Evolutionary conservation across 345 rosid species (phyloP), one percentile per base, ranked within the genome.

Genomic region (Punica granatum): DNA sequence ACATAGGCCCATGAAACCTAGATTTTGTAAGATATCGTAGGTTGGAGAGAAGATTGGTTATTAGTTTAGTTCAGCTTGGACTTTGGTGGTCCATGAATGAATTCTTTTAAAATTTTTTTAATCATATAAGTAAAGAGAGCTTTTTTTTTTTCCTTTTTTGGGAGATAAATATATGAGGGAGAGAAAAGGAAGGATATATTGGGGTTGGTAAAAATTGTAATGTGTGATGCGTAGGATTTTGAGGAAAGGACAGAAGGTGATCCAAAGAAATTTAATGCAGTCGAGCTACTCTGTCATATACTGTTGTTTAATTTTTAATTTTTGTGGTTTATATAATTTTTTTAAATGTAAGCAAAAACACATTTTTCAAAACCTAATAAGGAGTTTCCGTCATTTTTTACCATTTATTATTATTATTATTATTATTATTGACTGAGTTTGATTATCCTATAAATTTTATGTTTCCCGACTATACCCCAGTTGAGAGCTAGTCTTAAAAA

Each of bases 211-310:
- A 49, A n/a, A 49, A 49, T 2, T 13, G 1, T 44, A 16, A 44
- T 44, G 49, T 2, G 18, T 4, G 19, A 18, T 13, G 18, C 19
- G 15, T 44, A 3, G 9, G 4, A 21, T 39, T 16, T 64, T 49
- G n/a, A 64, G 21, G 67, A n/a, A 51, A 25, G 32, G 68, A 65
- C 68, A 64, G 35, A 64, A n/a, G 56, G 44, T n/a, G 69, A 66
- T 49, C 68, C 68, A 48, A 33, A 33, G 65, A 58, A 13, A 66
- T 18, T 66, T 34, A 66, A 66, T 66, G 69, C 69, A 36, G 60
- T 30, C 49, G 32, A 49, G 33, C 61, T 6, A 66, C 69, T 7
- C 3, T 39, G 66, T 37, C 3, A 23, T 35, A 63, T 34, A 36
- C 66, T 11, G 48, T 35, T 23, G 7, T 9, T 34, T 37, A n/a